Evolutionary conservation across 164 flowering plant genomes (phyloP), one percentile per base, ranked within the genome.

Genomic region (Chimonanthus praecox): DNA sequence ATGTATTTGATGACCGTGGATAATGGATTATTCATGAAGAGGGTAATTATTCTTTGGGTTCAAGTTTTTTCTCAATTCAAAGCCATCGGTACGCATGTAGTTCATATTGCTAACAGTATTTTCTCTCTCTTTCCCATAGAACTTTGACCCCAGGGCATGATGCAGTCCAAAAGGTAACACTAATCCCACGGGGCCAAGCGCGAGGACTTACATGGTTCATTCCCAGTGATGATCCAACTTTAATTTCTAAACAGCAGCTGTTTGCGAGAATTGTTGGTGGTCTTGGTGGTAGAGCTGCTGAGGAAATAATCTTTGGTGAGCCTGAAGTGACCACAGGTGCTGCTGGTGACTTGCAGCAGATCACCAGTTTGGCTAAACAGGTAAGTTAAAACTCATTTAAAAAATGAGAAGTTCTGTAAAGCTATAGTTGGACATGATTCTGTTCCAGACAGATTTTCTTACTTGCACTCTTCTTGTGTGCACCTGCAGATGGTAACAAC

Each of bases 61-160:
- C 6, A 49, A 49, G 9, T 5, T 49, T 49, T 9, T 49, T 33
- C 9, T 49, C 2, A 49, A 6, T 2, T 5, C 51, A 49, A 49
- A 33, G 33, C 44, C 33, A 65, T 43, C 5, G 15, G 33, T 33
- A 51, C 3, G 5, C 33, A 13, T 13, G 68, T 65, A 47, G 49
- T 65, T 65, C 68, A 45, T 10, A 45, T 44, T 2, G 10, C 48
- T 58, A 58, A 54, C 46, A 9, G 16, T 54, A 13, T 11, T 54
- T 49, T 64, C 0, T n/a, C 21, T 67, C 13, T 70, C 7, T 18
- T 75, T 60, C 18, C 50, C 81, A 80, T 82, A 92, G 95, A 66
- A 92, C 97, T 54, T 84, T 92, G 81, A 92, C 97, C 51, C 96
- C 97, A 43, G 97, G 97, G 49, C 97, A 90, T 78, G 97, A 92